Evolutionary conservation across 768 basidiomycete genomes (phyloP), one percentile per base, ranked within the genome.

Genomic region (Serendipita indica): DNA sequence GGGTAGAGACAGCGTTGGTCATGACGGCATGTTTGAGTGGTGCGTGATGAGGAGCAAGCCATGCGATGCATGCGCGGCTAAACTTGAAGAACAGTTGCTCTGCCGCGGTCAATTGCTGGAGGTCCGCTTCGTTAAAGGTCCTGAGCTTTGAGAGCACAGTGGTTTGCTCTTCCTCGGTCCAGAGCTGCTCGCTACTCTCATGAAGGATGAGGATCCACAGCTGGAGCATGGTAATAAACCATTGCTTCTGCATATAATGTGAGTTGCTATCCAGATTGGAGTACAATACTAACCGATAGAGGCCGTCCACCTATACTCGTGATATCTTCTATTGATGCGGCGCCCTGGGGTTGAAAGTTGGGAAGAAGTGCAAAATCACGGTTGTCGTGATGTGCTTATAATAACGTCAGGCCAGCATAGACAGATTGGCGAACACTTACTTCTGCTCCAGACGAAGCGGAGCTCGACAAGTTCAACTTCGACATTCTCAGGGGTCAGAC

Each of bases 381-480:
- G 68, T 94, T 93, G 69, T 94, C 91, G 58, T 83, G 75, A 62
- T 91, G 86, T 59, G 58, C 60, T 14, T 18, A 20, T 58, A 74
- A 83, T 86, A 65, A n/a, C 61, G 63, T 18, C 35, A 22, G 5
- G 28, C 30, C 22, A 33, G 57, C 20, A 39, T 45, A 32, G 33
- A 52, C 49, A n/a, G 33, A 37, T 3, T 22, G 13, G 14, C 10
- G n/a, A 20, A 33, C 49, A 72, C 79, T 60, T 63, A 85, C 83
- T 71, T 57, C 85, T 79, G 65, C 87, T 83, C 65, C 87, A 84
- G 65, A 87, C 79, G 66, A 89, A 86, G 66, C 86, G 87, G 58
- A 91, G 72, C 63, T 89, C 87, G 60, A 88, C 83, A 32, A 90
- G 74, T 65, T 90, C 88, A 78, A 84, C 81, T 62, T 88, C 86